Evolutionary conservation across 345 rosid species (phyloP).

Genomic region (Melaleuca quinquenervia): DNA sequence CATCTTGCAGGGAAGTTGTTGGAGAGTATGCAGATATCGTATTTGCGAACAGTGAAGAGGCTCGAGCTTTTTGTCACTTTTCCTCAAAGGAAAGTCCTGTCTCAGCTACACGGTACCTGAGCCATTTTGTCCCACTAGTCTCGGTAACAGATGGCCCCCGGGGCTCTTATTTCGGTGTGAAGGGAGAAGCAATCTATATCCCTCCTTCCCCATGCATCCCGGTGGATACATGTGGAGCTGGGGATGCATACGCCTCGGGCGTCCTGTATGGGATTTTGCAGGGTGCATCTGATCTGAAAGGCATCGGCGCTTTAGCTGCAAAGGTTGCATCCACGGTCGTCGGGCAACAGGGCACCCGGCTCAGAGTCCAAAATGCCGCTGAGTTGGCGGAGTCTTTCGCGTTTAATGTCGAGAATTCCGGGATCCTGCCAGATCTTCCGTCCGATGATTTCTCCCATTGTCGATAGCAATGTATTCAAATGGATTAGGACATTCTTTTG

Average conservation of each 20-base stretch:
- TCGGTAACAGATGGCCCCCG: conserved; percentile 82
- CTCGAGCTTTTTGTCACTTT: conserved; percentile 78
- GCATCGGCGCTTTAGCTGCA: conserved; percentile 79
- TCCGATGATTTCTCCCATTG: neutral
- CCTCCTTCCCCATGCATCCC: conserved; percentile 82
- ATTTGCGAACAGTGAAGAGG: conserved; percentile 85
- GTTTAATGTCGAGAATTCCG: conserved; percentile 21
- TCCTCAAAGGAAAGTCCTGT: conserved; percentile 56
- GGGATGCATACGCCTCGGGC: conserved; percentile 93
- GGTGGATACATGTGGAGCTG: conserved; percentile 85
- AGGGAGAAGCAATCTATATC: conserved; percentile 89
- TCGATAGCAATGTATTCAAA: neutral
- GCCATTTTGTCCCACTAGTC: conserved; percentile 82
- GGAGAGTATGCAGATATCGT: conserved; percentile 74
- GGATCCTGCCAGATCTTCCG: conserved; percentile 41
- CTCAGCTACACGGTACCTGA: conserved; percentile 73
- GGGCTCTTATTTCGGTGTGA: conserved; percentile 87
- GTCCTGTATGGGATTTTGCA: conserved; percentile 66
- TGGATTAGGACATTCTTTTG: neutral
- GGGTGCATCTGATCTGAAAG: conserved; percentile 67
- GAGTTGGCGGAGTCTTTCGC: conserved; percentile 56
- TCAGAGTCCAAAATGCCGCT: conserved; percentile 57
- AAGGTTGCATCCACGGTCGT: conserved; percentile 88
- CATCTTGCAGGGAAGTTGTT: conserved; percentile 59
- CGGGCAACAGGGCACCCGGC: conserved; percentile 89